Evolutionary conservation across 2,329 filamentous ascomycete genomes (phyloP).

Genomic region (Aspergillus fumigatiaffinis): DNA sequence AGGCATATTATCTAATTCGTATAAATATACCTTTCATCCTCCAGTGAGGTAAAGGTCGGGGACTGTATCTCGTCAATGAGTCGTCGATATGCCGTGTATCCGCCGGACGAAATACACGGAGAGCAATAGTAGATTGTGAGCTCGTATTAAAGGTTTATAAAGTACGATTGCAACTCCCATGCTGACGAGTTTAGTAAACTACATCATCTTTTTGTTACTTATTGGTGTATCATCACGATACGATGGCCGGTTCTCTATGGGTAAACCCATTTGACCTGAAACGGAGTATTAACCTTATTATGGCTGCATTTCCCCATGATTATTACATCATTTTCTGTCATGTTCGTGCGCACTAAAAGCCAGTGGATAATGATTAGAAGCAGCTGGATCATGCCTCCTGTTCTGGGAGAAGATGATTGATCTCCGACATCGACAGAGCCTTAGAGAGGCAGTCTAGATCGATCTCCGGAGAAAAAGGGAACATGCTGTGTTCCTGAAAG

Average conservation of each 20-base stretch:
- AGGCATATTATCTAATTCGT: too few relatives aligned
- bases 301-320: background rate
- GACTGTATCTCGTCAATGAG: too few relatives aligned
- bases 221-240: background rate
- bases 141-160: too few relatives aligned
- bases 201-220: too few relatives aligned
- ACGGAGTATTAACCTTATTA: background rate
- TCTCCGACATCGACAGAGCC: background rate
- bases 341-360: background rate
- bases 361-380: background rate
- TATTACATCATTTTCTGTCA: background rate
- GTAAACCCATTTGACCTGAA: background rate
- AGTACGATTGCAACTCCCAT: too few relatives aligned
- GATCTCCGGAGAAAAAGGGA: background rate
- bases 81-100: too few relatives aligned
- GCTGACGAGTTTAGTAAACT: too few relatives aligned
- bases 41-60: too few relatives aligned
- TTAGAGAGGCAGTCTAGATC: background rate
- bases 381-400: background rate
- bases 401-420: background rate
- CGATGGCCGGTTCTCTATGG: background rate
- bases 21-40: too few relatives aligned
- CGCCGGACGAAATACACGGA: too few relatives aligned
- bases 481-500: background rate
- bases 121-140: too few relatives aligned